Evolutionary conservation across 108 stramenopile genomes (phyloP).

Genomic region (Fragilaria crotonensis): DNA sequence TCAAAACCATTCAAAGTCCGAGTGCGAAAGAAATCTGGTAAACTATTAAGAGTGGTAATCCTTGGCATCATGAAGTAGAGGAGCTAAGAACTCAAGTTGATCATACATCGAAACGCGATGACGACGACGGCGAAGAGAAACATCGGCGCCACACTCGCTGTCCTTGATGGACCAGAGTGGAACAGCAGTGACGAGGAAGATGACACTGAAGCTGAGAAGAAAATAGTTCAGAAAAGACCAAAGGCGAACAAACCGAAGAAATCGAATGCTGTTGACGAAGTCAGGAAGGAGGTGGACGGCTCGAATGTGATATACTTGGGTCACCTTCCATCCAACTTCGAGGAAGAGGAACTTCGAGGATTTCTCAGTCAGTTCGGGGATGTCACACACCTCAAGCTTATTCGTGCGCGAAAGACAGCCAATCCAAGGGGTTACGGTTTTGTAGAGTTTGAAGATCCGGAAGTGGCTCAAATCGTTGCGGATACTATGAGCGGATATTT

Average conservation of each 20-base stretch:
- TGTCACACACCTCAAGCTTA: constrained; percentile 69
- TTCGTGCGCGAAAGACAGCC: constrained; percentile 82
- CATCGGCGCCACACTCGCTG: constrained; percentile 62
- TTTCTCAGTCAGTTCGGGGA: constrained; percentile 95
- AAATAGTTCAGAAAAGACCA: constrained; percentile 14
- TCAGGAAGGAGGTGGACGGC: constrained; percentile 20
- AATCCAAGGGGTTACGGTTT: constrained; percentile 90
- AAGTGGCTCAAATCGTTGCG: constrained; percentile 88
- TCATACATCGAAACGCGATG: constrained; percentile 36
- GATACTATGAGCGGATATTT: constrained; percentile 95
- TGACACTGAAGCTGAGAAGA: constrained; percentile 5
- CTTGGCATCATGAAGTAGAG: no score
- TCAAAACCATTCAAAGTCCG: no score
- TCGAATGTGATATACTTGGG: constrained; percentile 90
- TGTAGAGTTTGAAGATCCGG: constrained; percentile 77
- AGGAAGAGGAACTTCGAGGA: constrained; percentile 81
- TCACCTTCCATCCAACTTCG: constrained; percentile 90
- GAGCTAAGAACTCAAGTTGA: no score
- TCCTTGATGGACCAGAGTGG: constrained; percentile 52
- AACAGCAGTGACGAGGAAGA: constrained; percentile 59
- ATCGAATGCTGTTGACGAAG: constrained; percentile 19
- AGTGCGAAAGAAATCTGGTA: no score
- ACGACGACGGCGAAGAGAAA: constrained; percentile 57
- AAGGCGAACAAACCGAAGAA: constrained; percentile 21
- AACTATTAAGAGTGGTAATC: no score